Base-by-base conservation (phyloP, 257 asterid genomes). In the Gentiana straminea region DNA sequence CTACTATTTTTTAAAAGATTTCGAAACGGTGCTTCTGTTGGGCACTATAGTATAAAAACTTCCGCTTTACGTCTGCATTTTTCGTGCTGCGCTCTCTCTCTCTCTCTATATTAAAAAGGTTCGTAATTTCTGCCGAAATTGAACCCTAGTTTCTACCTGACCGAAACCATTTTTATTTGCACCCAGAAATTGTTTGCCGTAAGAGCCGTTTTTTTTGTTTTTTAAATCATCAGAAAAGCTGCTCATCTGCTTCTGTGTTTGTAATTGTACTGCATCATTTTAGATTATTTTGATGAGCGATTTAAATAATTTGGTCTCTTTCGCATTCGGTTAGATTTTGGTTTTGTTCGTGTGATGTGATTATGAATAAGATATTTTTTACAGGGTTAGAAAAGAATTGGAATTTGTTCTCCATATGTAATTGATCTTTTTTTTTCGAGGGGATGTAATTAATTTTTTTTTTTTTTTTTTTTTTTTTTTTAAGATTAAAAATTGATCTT, bases 51-150 rank as follows among this genome's bases (percentile, higher is more conserved):
- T 24, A 24, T 24, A 24, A 24, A 24, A 24, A 24, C 24, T 24
- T 24, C 24, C 24, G 24, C 24, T 24, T 24, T 24, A 24, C 24
- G 24, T 24, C 24, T 24, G 24, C 24, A 24, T 24, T 24, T 24
- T 24, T 24, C 24, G 24, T 24, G 24, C 24, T 24, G 24, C 24
- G 24, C 24, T 24, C 24, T 24, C n/a, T 33, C 13, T 55, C n/a
- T 48, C 56, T 43, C 51, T 49, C 35, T 36, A 32, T 4, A 35
- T 11, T 32, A 34, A 36, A 37, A 32, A 71, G 72, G 72, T 71
- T 49, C 52, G 68, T 57, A 52, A 46, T 50, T 15, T 38, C 11
- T 65, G 4, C 6, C 8, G 33, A 33, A 9, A 43, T 57, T 62
- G 38, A 62, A 59, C 60, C 66, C 70, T 60, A 56, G 32, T 13